Evolutionary conservation across 352 stramenopile genomes (phyloP).

Genomic region (Aphanomyces stellatus): DNA sequence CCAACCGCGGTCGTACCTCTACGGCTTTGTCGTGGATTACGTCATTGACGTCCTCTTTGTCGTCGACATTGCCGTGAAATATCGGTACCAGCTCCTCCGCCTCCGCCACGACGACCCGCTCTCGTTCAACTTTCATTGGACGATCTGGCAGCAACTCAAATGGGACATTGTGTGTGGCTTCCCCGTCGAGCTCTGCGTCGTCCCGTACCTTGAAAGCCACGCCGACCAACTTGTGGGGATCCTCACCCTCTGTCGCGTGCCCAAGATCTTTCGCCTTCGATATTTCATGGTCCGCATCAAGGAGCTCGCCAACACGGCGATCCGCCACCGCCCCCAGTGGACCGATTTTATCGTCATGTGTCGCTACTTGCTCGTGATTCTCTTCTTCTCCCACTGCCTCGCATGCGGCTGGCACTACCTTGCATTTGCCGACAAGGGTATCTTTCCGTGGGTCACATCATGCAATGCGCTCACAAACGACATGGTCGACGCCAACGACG

Average conservation of each 20-base stretch:
- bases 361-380: conserved; percentile 18
- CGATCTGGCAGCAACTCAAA: not conserved
- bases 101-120: not conserved
- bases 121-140: not conserved
- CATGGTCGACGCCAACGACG: not conserved
- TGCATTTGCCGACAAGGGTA: conserved; percentile 18
- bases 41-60: conserved; percentile 32
- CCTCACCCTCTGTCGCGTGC: conserved; percentile 8
- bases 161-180: conserved; percentile 19
- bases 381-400: conserved; percentile 18
- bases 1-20: conserved; percentile 13
- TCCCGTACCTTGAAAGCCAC: not conserved
- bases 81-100: conserved; percentile 1
- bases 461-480: conserved; percentile 11
- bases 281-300: conserved; percentile 15
- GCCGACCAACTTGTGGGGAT: conserved; percentile 4
- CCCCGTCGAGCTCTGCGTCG: conserved; percentile 6
- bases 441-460: conserved; percentile 11
- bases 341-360: conserved; percentile 12
- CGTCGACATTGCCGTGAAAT: conserved; percentile 31
- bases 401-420: conserved; percentile 18
- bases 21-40: conserved; percentile 28
- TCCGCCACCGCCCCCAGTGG: not conserved
- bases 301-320: conserved; percentile 7
- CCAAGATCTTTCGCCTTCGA: conserved; percentile 10